Base-by-base conservation (phyloP, 2,329 filamentous ascomycete genomes). In the Apiospora kogelbergensis region DNA sequence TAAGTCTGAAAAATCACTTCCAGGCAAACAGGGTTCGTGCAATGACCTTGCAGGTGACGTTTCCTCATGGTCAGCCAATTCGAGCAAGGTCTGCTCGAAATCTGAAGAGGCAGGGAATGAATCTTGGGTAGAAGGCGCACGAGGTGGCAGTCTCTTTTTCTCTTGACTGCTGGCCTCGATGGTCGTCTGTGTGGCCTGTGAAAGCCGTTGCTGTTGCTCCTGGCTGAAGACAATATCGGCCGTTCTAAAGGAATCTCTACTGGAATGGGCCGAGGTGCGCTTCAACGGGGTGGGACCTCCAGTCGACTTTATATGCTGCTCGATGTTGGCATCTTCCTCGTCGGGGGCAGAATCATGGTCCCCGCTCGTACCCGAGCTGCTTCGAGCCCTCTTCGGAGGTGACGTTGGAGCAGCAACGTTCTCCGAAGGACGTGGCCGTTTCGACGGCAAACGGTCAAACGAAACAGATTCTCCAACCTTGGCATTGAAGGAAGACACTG, bases 141-240 rank as follows among this genome's bases (percentile, higher is more conserved):
- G 65, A 22, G 65, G 60, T 24, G 72, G 69, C 10, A 70, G 65
- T 67, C 72, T 74, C 45, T 41, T 26, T 60, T 72, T 73, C 37
- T 73, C 74, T 15, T 74, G 71, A 10, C 71, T 75, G 67, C 72
- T 76, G 13, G 73, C 74, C n/a, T 77, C 72, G 13, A 77, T 64
- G 0, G 81, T 83, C 20, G 78, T 76, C 68, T 83, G 79, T 1
- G 76, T 81, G 11, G 75, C 53, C 11, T 60, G 53, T 20, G 53
- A 72, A 26, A 65, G 48, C 4, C 72, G 70, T 0, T 70, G 70
- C 1, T 68, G 70, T 0, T 70, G 70, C 1, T 68, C 37, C n/a
- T 74, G 70, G 13, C 80, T 82, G 67, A 82, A 84, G 26, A 81
- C 70, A 6, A 70, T 75, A 0, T 45, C 63, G 6, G 41, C 40